Evolutionary conservation across 305 asterid species (phyloP).

Genomic region (Coffea humblotiana): DNA sequence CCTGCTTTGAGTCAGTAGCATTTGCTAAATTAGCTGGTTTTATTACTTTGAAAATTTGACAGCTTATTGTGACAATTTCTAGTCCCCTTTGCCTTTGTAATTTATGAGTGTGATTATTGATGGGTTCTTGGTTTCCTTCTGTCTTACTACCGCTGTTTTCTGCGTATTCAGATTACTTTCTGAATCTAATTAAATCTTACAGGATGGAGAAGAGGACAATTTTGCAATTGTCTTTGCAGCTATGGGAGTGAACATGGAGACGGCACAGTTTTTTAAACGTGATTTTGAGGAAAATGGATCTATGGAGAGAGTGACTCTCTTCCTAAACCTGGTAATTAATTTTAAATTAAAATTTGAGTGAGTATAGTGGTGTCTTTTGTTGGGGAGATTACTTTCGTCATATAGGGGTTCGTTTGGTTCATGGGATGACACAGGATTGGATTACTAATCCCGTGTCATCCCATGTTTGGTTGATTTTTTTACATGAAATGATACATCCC

Average conservation of each 20-base stretch:
- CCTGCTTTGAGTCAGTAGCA: conserved; percentile 4
- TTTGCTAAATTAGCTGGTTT: not conserved
- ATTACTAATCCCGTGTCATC: no score
- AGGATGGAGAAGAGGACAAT: conserved; percentile 88
- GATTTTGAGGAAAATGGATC: conserved; percentile 99
- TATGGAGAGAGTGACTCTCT: conserved; percentile 97
- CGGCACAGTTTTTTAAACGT: conserved; percentile 95
- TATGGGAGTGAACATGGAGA: conserved; percentile 99
- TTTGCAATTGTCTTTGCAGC: conserved; percentile 99
- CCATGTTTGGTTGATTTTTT: no score
- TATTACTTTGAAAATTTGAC: not conserved
- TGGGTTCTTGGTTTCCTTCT: not conserved
- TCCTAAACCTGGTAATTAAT: conserved; percentile 73
- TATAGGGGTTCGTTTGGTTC: not conserved
- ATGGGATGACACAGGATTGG: no score
- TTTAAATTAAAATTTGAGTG: conserved; percentile 2
- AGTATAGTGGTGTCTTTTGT: conserved; percentile 1
- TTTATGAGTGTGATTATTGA: not conserved
- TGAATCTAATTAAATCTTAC: conserved; percentile 27
- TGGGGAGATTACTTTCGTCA: not conserved
- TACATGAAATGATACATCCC: no score
- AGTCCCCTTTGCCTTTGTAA: no score
- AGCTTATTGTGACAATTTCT: not conserved
- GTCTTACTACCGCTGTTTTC: conserved; percentile 11
- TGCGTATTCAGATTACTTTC: conserved; percentile 23